Percentiles rank a stretch among this genome's conserved stretches.
Conservation (phyloP, 805 yeast genomes). For the Starmerella lactis-condensi region DNA sequence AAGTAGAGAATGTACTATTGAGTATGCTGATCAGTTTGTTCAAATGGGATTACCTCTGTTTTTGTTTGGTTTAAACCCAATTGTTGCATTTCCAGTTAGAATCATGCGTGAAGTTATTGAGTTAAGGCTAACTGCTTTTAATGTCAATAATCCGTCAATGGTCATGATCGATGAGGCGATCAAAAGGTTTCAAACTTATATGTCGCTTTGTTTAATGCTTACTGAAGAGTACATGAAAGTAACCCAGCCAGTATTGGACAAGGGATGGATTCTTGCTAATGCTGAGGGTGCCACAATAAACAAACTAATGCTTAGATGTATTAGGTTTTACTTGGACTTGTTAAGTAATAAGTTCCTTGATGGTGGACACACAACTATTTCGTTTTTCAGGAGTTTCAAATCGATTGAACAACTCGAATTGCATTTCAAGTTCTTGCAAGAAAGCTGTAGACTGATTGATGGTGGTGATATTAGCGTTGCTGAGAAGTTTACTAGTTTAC, state of each 20-base stretch:
- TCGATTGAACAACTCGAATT: conserved; percentile 79
- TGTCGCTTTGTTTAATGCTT: conserved; percentile 55
- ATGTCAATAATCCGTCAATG: conserved; percentile 68
- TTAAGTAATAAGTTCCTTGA: conserved; percentile 63
- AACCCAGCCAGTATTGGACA: conserved; percentile 31
- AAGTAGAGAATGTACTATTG: conserved; percentile 52
- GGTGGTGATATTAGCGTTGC: conserved; percentile 71
- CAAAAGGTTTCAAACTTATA: conserved; percentile 62
- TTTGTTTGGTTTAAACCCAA: conserved; percentile 32
- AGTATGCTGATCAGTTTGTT: conserved; percentile 42
- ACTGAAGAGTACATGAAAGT: conserved; percentile 47
- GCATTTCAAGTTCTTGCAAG: conserved; percentile 61
- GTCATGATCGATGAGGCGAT: conserved; percentile 92
- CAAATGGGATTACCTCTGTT: conserved; percentile 54
- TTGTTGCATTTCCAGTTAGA: conserved; percentile 60
- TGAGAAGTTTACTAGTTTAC: conserved; percentile 48
- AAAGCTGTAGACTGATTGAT: conserved; percentile 58
- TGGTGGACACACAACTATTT: conserved; percentile 35
- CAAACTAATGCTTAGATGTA: conserved; percentile 50
- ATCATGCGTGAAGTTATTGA: conserved; percentile 62
- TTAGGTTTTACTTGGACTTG: conserved; percentile 49
- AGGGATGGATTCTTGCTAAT: conserved; percentile 55
- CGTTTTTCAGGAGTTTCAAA: conserved; percentile 60
- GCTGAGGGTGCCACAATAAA: conserved; percentile 49
- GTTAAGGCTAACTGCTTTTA: conserved; percentile 62